Evolutionary conservation across 192 early-diverging fungal genomes (phyloP), one percentile per base, ranked within the genome.

Genomic region (Entomortierella chlamydospora): DNA sequence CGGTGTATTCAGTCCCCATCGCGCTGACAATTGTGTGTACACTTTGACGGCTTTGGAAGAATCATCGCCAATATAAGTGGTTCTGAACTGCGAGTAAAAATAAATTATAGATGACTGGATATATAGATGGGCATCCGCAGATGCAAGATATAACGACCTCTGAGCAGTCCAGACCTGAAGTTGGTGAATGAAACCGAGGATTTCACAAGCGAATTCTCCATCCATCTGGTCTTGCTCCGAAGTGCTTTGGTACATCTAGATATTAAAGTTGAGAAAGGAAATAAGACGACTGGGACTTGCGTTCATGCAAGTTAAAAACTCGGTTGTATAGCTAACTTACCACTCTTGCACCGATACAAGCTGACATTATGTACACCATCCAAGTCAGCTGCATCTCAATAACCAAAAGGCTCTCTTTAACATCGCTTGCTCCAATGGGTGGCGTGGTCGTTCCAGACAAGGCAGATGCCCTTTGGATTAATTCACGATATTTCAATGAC

Each of bases 201-300:
- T 87, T 31, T 90, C 90, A 34, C 87, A 86, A 41, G 89, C 87
- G 69, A 94, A 69, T 20, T 93, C 89, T 10, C 93, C 94, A 73
- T 97, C 95, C 34, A 90, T 82, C 20, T 81, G 67, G 77, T 97
- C 95, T 55, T 94, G 87, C 50, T 95, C 94, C 5, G 94, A 89
- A 9, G 91, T 83, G 64, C 86, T 91, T 83, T 84, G 88, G 90
- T 59, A 90, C 85, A 87, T 83, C 70, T 88, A 63, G 23, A 57
- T 30, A 4, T 69, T 28, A 25, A 34, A 6, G 20, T 5, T 17
- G 15, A 47, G 5, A 54, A 28, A 28, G 9, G n/a, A 18, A 54
- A 54, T 26, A 15, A 17, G 2, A 29, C 2, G 9, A 15, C 15
- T 23, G 15, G 23, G 9, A 54, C 15, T 10, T 26, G 15, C 9